Percentiles rank a stretch among this genome's conserved stretches.
These are phyloP conservation scores for Penicillium hordei DNA, from an alignment of 2,329 filamentous ascomycete genomes.

Conservation along the genomic window DNA sequence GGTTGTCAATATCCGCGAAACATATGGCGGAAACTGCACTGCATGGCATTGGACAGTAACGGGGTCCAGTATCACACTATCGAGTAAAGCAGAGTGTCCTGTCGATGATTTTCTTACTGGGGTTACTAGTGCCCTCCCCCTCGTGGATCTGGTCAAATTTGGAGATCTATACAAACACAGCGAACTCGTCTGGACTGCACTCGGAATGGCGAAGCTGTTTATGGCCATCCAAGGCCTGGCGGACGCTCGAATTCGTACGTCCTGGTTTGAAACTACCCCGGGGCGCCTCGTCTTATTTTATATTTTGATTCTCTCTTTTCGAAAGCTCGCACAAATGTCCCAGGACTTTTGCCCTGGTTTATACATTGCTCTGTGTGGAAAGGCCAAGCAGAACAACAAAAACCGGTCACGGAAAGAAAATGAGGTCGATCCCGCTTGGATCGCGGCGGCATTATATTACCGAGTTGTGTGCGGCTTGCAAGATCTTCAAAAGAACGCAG, in stretches of 20 bases:
- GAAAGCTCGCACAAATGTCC: slow-evolving; percentile 21
- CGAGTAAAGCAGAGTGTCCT: neutral
- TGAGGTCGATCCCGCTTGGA: slow-evolving; percentile 15
- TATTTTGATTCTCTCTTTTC: slow-evolving; percentile 17
- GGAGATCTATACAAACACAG: neutral
- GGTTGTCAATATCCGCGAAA: slow-evolving; percentile 15
- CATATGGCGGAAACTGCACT: slow-evolving; percentile 1
- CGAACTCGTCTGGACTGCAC: slow-evolving; percentile 12
- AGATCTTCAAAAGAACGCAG: neutral
- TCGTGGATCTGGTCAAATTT: slow-evolving; percentile 4
- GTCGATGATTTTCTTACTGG: slow-evolving; percentile 5
- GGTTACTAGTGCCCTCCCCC: slow-evolving; percentile 6
- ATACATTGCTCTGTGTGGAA: slow-evolving; percentile 12
- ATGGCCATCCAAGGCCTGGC: slow-evolving; percentile 17
- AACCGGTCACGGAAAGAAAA: neutral
- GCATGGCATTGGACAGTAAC: slow-evolving; percentile 14
- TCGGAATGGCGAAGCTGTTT: slow-evolving; percentile 18
- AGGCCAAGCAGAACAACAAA: slow-evolving; percentile 2
- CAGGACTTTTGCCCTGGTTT: slow-evolving; percentile 14
- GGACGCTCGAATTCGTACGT: slow-evolving; percentile 10
- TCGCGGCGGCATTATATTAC: slow-evolving; percentile 21
- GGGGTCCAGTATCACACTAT: neutral
- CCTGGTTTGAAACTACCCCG: slow-evolving; percentile 3
- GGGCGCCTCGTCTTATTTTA: slow-evolving; percentile 17
- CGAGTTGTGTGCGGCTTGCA: slow-evolving; percentile 13